phyloP scores from a whole-genome alignment of 352 stramenopile species.

The Pythium plurisporium region DNA sequence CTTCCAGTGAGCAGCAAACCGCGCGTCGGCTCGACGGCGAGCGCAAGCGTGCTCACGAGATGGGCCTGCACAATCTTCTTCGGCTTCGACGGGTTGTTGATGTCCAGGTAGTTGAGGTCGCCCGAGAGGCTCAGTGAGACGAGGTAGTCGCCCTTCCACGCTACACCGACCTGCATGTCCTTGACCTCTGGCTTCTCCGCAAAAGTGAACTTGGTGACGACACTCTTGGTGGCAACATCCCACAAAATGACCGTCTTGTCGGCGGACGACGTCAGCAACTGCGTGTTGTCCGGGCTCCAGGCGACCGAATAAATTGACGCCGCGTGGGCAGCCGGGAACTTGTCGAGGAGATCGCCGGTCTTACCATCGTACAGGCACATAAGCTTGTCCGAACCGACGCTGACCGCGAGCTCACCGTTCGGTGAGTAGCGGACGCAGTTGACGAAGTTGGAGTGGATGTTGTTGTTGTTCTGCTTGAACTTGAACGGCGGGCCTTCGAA shows the following conservation, averaged over 20 bases:
- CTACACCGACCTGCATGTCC: constrained; percentile 79
- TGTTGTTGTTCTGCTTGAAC: constrained; percentile 91
- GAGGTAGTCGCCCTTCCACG: constrained; percentile 72
- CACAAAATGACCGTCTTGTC: constrained; percentile 96
- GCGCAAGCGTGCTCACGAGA: constrained; percentile 87
- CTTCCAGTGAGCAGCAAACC: constrained; percentile 89
- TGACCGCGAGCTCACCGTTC: constrained; percentile 87
- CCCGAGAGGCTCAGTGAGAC: constrained; percentile 80
- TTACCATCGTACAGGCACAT: constrained; percentile 95
- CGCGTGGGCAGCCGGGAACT: constrained; percentile 78
- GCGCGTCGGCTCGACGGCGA: constrained; percentile 72
- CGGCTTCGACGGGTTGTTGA: constrained; percentile 55
- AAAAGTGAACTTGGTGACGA: constrained; percentile 82
- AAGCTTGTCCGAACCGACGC: constrained; percentile 93
- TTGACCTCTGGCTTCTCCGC: constrained; percentile 62
- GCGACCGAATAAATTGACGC: constrained; percentile 95
- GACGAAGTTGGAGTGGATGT: constrained; percentile 94
- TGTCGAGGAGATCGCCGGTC: constrained; percentile 74
- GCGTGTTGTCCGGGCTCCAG: constrained; percentile 88
- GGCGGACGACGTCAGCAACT: constrained; percentile 92
- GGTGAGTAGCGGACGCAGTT: constrained; percentile 94
- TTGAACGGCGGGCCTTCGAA: constrained; percentile 96
- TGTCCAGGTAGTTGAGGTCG: constrained; percentile 80
- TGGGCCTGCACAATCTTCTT: constrained; percentile 88
- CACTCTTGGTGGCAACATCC: constrained; percentile 67